Conservation (phyloP, 2,329 filamentous ascomycete genomes). For the Alternaria rosae region DNA sequence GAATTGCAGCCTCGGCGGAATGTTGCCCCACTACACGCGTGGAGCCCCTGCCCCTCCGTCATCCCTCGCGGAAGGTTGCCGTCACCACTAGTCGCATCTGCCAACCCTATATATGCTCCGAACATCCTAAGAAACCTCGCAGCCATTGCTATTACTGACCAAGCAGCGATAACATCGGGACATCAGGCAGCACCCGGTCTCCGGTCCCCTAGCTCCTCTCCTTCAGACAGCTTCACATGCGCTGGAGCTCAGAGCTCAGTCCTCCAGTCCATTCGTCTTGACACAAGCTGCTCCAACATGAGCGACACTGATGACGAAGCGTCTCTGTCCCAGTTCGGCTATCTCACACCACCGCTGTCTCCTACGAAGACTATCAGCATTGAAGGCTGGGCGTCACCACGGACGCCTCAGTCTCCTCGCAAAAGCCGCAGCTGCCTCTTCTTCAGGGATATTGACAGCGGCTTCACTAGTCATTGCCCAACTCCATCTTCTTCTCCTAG, state of each 20-base stretch:
- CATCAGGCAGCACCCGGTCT: slow-evolving; percentile 21
- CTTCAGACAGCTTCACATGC: slow-evolving; percentile 35
- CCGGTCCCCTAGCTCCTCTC: slow-evolving; percentile 18
- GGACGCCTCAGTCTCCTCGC: slow-evolving; percentile 41
- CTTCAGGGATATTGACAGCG: slow-evolving; percentile 24
- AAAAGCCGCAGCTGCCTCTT: slow-evolving; percentile 39
- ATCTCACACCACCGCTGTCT: slow-evolving; percentile 44
- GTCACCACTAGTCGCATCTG: slow-evolving; percentile 17
- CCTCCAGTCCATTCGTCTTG: slow-evolving; percentile 9
- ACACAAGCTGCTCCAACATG: slow-evolving; percentile 26
- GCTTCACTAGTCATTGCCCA: slow-evolving; percentile 10
- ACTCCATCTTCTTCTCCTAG: slow-evolving; percentile 36
- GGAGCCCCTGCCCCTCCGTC: slow-evolving; percentile 31
- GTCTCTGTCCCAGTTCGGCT: slow-evolving; percentile 23
- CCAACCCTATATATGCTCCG: slow-evolving; percentile 16
- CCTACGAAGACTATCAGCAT: slow-evolving; percentile 46
- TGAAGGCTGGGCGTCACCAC: slow-evolving; percentile 40
- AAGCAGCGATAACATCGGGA: slow-evolving; percentile 37
- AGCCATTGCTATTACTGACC: slow-evolving; percentile 45
- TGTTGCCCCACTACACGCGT: slow-evolving; percentile 39
- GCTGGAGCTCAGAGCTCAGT: slow-evolving; percentile 15
- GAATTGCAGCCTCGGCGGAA: slow-evolving; percentile 31
- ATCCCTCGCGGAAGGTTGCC: slow-evolving; percentile 22
- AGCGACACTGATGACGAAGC: slow-evolving; percentile 27
- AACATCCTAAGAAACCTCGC: slow-evolving; percentile 27